Evolutionary conservation across 192 early-diverging fungal genomes (phyloP), one percentile per base, ranked within the genome.

Genomic region (Umbelopsis isabellina): DNA sequence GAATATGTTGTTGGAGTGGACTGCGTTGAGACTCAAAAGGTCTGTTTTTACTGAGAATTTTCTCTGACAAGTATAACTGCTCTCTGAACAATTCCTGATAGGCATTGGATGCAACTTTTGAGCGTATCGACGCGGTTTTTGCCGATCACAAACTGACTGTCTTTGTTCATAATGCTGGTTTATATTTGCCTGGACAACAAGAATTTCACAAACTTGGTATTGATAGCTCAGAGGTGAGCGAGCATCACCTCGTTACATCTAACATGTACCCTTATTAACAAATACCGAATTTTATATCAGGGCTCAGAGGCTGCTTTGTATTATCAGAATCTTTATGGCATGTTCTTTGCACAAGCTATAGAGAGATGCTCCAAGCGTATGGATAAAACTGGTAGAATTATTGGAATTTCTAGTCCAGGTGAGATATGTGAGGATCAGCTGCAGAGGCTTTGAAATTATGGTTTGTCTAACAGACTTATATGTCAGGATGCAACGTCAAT

Each of bases 261-360:
- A 21, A 12, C 21, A 10, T 52, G 25, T 23, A 25, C 51, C 4
- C 3, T 8, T 23, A 4, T 11, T 25, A 13, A 52, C 21, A 22
- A 9, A 52, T 52, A 11, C 13, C 11, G 25, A 52, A 23, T 4
- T 22, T 8, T 52, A 12, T 10, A 22, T 52, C 27, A 52, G 51
- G 55, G 55, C 9, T 61, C 55, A 11, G 55, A 61, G 30, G 55
- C 55, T 35, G 55, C 55, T 4, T 16, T 61, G 27, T 61, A 61
- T 30, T 61, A 61, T 33, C 55, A 61, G 25, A 61, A 35, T 12
- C 15, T 61, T 11, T 61, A 61, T 8, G 55, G 55, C 25, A 61
- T 61, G 55, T 61, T 61, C 25, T 61, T 61, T 25, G 55, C 55
- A 35, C 55, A 61, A 61, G 55, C 55, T 15, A 61, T 61, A 12